Base-by-base conservation (phyloP, 495 filamentous ascomycete species). In the Penicillium cataractarum region DNA sequence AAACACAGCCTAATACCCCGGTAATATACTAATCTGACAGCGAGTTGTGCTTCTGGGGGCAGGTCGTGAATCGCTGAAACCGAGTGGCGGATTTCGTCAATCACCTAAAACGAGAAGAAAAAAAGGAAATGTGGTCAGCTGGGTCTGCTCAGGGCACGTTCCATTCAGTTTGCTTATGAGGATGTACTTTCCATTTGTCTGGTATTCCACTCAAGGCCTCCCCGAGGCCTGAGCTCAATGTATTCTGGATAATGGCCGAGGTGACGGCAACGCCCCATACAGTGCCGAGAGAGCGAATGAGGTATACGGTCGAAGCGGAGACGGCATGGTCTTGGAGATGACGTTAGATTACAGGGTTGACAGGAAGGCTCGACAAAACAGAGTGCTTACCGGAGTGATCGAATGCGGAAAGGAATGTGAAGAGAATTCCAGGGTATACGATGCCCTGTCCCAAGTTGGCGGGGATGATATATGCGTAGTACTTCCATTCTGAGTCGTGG, bases 231-330 rank as follows among this genome's bases (percentile, higher is more conserved):
- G 82, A 73, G 67, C 76, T 82, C 64, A 89, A 78, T 68, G 85
- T 83, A 56, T 87, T 89, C 75, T 89, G 87, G 29, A 88, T 78
- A 37, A 89, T 86, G 0, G 85, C 80, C 9, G 85, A 87, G 0
- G 85, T 86, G 17, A 87, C 76, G 1, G 87, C 85, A 1, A 89
- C 86, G 13, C 86, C 87, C 77, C 84, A 88, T 29, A 89, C 87
- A 0, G 80, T 84, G 10, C 86, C 87, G 8, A 89, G 76, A 5
- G 85, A 87, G 35, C 86, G 84, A 53, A 88, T 82, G 35, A 89
- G 79, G 65, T 88, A 88, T 8, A 85, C 81, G 2, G 83, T 88
- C 8, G 87, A 89, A 1, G 87, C 80, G 0, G 84, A 86, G 10
- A 89, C 86, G 12, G 86, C 86, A 58, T 89, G 86, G 57, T 88